Conservation (phyloP, 108 stramenopile genomes). For the Parmales sp. region DNA sequence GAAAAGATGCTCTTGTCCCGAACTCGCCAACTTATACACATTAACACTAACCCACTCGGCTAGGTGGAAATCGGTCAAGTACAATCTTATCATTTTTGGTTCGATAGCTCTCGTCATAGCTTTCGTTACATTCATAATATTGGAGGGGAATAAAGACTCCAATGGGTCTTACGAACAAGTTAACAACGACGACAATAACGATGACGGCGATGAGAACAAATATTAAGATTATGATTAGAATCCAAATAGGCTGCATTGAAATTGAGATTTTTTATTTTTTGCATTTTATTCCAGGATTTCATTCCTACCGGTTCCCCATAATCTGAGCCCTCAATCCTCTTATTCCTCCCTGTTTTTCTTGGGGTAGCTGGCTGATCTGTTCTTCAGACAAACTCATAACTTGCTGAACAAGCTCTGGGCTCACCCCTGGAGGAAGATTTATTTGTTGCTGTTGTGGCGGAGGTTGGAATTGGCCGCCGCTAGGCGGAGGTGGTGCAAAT, state of each 20-base stretch:
- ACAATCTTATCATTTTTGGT: no score
- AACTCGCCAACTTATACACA: no score
- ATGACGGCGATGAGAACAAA: no score
- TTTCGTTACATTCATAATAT: no score
- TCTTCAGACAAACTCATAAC: constrained; percentile 63
- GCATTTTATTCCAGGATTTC: not conserved
- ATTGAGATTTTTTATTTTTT: not conserved
- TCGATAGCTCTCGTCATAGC: no score
- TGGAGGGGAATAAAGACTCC: no score
- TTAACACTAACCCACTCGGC: no score
- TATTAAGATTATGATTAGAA: not conserved
- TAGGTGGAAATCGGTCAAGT: no score
- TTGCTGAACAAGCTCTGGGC: constrained; percentile 68
- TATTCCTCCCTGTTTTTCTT: constrained; percentile 77
- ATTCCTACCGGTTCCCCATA: not conserved
- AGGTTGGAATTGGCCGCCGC: constrained; percentile 11
- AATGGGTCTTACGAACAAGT: no score
- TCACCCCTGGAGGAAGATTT: constrained; percentile 35
- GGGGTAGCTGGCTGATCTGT: constrained; percentile 70
- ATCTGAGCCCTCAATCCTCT: constrained; percentile 72
- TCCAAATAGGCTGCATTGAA: not conserved
- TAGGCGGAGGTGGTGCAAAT: constrained; percentile 15
- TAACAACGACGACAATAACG: no score
- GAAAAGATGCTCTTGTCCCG: no score
- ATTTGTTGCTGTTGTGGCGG: constrained; percentile 11